These are phyloP conservation scores for Polytolypa hystricis DNA, from an alignment of 2,329 filamentous ascomycete genomes.

Conservation along the genomic window DNA sequence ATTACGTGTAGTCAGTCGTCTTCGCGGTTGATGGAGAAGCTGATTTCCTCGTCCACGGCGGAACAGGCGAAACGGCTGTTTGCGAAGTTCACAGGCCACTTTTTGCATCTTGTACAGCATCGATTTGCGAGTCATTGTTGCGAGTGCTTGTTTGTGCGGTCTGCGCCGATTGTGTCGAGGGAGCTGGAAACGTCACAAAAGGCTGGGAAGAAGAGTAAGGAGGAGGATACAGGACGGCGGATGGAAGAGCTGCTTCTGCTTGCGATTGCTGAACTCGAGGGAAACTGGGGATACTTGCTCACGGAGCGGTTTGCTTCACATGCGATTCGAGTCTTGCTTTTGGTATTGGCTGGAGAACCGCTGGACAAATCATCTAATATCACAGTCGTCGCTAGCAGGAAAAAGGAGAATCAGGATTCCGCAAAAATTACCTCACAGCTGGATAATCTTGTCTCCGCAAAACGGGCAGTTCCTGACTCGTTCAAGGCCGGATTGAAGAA, in stretches of 20 bases:
- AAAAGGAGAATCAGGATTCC: conserved; percentile 71
- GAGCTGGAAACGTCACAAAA: conserved; percentile 47
- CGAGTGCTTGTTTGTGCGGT: conserved; percentile 79
- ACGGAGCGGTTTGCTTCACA: conserved; percentile 88
- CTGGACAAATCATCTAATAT: conserved; percentile 58
- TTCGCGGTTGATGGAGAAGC: conserved; percentile 80
- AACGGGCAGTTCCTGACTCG: conserved; percentile 57
- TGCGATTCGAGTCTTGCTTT: conserved; percentile 70
- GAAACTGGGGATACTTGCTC: conserved; percentile 68
- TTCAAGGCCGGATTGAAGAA: conserved; percentile 70
- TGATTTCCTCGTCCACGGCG: conserved; percentile 71
- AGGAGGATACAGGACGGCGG: conserved; percentile 31
- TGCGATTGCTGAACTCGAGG: conserved; percentile 79
- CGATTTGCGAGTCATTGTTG: conserved; percentile 96
- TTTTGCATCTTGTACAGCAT: conserved; percentile 82
- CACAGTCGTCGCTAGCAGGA: conserved; percentile 77
- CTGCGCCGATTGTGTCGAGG: conserved; percentile 64
- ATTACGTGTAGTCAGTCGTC: conserved; percentile 92
- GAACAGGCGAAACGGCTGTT: conserved; percentile 80
- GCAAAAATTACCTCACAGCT: conserved; percentile 38
- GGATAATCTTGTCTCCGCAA: conserved; percentile 39
- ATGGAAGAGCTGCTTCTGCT: conserved; percentile 70
- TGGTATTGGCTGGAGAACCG: conserved; percentile 75
- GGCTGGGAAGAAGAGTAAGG: conserved; percentile 32
- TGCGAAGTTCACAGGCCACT: conserved; percentile 72